Evolutionary conservation across 768 basidiomycete genomes (phyloP).

Genomic region (Collybiopsis confluens): DNA sequence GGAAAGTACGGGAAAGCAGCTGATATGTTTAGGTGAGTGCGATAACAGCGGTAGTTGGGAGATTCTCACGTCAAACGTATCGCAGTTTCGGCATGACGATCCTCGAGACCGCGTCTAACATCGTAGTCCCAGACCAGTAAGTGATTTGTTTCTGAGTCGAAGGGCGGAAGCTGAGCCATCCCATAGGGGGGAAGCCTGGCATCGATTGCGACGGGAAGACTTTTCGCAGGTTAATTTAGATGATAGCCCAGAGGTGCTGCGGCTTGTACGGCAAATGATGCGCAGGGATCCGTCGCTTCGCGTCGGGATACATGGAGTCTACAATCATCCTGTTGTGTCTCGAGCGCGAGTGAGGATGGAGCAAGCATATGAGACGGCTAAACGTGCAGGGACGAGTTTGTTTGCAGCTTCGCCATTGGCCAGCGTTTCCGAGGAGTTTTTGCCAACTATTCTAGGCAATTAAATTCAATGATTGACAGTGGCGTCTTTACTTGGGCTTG

Average conservation of each 20-base stretch:
- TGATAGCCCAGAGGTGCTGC: constrained; percentile 60
- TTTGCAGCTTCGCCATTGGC: constrained; percentile 62
- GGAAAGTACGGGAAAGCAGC: constrained; percentile 91
- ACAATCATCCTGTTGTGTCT: constrained; percentile 56
- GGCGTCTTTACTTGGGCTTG: constrained; percentile 17
- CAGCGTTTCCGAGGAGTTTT: constrained; percentile 55
- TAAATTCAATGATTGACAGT: constrained; percentile 15
- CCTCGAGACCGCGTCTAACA: constrained; percentile 92
- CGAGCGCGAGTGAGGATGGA: constrained; percentile 67
- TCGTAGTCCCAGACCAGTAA: constrained; percentile 95
- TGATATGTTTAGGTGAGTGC: constrained; percentile 86
- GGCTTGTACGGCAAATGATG: constrained; percentile 75
- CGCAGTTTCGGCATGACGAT: constrained; percentile 91
- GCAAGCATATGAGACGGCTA: constrained; percentile 31
- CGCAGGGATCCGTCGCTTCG: constrained; percentile 62
- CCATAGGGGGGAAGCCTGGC: constrained; percentile 88
- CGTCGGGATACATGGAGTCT: constrained; percentile 51
- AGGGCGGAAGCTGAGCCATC: constrained; percentile 13
- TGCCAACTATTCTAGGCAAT: constrained; percentile 55
- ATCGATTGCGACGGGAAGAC: constrained; percentile 85
- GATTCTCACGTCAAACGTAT: constrained; percentile 37
- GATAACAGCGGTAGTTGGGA: constrained; percentile 25
- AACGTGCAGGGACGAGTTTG: constrained; percentile 30
- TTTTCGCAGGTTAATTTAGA: constrained; percentile 79
- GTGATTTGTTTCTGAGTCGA: constrained; percentile 28